Evolutionary conservation across 1,139 yeast species (phyloP), one percentile per base, ranked within the genome.

Genomic region (Candida glucosophila): DNA sequence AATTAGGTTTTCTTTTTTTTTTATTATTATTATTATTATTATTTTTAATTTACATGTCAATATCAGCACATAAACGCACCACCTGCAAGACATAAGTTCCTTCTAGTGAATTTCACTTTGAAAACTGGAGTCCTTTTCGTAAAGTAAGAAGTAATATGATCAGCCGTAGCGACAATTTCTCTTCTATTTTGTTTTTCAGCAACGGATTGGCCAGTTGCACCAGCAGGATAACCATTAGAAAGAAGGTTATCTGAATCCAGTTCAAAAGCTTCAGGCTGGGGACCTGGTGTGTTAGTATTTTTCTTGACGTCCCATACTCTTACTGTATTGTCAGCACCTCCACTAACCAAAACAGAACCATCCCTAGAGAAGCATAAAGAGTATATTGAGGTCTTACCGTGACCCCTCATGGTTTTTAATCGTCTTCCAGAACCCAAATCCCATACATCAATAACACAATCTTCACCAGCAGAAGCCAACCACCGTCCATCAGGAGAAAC

Each of bases 401-500:
- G 98, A 0, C 98, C 98, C 36, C 83, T 71, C 77, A 74, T 72
- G 7, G 81, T 66, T 53, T 88, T 88, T 36, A 90, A 61, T 29
- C 88, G 63, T 37, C 93, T 68, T 10, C 97, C 98, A 3, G 90
- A 72, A 2, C 96, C 95, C 28, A 83, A 76, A 56, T 92, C 98
- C 95, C 97, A 92, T 22, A 92, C 67, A 46, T 81, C 81, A 23
- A 92, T 81, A 12, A 80, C 70, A 28, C 86, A 78, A 49, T 88
- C 98, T 48, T 88, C 97, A 25, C 95, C 95, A 7, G 94, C 97
- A 34, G 90, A 75, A 3, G 97, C 96, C 31, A 90, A 60, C 93
- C 95, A 83, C 43, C 96, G 68, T 3, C 99, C 99, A 54, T 90
- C 96, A 1, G 97, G 97, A 1, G 95, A 80, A 6, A 85, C 94